Conservation (phyloP, 1,139 yeast genomes). For the Nadsonia commutata region DNA sequence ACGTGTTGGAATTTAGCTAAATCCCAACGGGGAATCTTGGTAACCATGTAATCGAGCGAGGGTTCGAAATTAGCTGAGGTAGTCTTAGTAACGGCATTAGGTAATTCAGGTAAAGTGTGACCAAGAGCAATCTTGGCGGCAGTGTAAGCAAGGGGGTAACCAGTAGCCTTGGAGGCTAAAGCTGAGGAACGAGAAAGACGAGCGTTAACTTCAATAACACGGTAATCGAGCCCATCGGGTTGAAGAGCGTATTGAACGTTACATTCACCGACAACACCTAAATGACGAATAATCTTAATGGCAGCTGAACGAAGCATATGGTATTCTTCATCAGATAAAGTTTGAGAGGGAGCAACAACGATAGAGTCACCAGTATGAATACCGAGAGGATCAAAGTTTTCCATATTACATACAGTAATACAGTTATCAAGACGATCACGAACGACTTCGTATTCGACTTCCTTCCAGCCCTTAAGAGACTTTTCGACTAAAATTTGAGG, state of each 20-base stretch:
- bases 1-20: conserved; percentile 89
- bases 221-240: conserved; percentile 87
- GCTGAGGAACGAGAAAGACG: conserved; percentile 96
- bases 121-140: conserved; percentile 96
- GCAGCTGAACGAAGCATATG: conserved; percentile 98
- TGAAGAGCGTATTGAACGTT: conserved; percentile 94
- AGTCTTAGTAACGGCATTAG: conserved; percentile 91
- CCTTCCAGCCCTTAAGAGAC: conserved; percentile 98
- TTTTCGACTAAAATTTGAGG: conserved; percentile 95
- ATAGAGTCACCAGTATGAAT: conserved; percentile 98
- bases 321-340: conserved; percentile 90
- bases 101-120: conserved; percentile 84
- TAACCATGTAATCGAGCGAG: conserved; percentile 88
- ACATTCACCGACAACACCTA: conserved; percentile 99
- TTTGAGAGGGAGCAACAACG: conserved; percentile 97
- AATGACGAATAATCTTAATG: conserved; percentile 88
- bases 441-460: conserved; percentile 96
- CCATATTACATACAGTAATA: conserved; percentile 98
- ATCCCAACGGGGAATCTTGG: conserved; percentile 98
- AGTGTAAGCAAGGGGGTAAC: conserved; percentile 95
- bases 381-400: conserved; percentile 95
- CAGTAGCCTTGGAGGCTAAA: conserved; percentile 95
- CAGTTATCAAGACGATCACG: conserved; percentile 94
- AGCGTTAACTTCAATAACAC: conserved; percentile 96
- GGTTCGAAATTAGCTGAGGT: conserved; percentile 97